A percentile compares a stretch with the other conserved stretches of the same genome.
Conservation (phyloP, 176 grass and related monocot species). For the Triticum dicoccoides region DNA sequence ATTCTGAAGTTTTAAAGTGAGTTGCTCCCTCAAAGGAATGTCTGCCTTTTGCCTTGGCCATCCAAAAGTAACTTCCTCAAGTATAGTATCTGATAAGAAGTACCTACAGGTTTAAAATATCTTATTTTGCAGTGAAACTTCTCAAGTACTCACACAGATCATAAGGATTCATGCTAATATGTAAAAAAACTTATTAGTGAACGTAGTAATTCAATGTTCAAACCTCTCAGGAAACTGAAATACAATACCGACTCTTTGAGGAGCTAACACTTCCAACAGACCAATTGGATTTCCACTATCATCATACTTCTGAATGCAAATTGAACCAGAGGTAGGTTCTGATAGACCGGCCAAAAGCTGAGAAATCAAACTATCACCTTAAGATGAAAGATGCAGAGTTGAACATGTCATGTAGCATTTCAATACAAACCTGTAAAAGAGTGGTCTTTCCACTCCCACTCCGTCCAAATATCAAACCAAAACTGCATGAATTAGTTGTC, state of each 20-base stretch:
- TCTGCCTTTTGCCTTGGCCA: slow-evolving; percentile 82
- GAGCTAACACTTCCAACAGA: slow-evolving; percentile 44
- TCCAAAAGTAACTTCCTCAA: slow-evolving; percentile 92
- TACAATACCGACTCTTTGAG: slow-evolving; percentile 80
- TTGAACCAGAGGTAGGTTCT: slow-evolving; percentile 62
- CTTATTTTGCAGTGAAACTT: neutral
- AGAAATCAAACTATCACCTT: slow-evolving; percentile 18
- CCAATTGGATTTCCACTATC: slow-evolving; percentile 43
- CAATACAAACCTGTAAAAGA: slow-evolving; percentile 70
- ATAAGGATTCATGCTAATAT: neutral
- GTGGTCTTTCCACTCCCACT: slow-evolving; percentile 91
- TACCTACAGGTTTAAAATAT: slow-evolving; percentile 37
- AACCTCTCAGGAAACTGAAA: slow-evolving; percentile 99
- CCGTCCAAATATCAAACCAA: slow-evolving; percentile 91
- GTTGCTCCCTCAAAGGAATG: slow-evolving; percentile 44
- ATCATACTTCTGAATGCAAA: slow-evolving; percentile 63
- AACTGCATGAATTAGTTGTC: slow-evolving; percentile 43
- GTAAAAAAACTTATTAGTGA: slow-evolving; percentile 5
- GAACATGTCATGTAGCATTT: neutral
- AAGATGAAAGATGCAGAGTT: neutral
- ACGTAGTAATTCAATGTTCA: slow-evolving; percentile 26
- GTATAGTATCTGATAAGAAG: slow-evolving; percentile 81
- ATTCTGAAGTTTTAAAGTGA: slow-evolving; percentile 66
- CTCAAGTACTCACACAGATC: neutral
- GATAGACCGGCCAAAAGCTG: slow-evolving; percentile 82